Percentiles rank a stretch among this genome's conserved stretches.
Conservation (phyloP, 495 filamentous ascomycete species). For the Jackrogersella minutella region DNA sequence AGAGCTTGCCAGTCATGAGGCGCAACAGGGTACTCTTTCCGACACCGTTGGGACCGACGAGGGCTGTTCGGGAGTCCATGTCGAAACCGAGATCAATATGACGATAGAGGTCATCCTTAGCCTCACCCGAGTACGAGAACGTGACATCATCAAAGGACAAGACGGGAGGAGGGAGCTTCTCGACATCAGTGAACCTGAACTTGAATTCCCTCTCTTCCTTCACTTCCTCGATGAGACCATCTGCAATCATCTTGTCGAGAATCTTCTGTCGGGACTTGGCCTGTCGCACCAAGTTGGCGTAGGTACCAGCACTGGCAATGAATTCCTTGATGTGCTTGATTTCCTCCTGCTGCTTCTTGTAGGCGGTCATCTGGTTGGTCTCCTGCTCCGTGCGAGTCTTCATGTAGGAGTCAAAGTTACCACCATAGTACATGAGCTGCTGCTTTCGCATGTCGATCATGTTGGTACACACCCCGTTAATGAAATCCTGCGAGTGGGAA, state of each 20-base stretch:
- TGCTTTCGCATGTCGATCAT: slow-evolving; percentile 98
- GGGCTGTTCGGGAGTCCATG: slow-evolving; percentile 97
- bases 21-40: slow-evolving; percentile 98
- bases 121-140: slow-evolving; percentile 94
- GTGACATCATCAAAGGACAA: slow-evolving; percentile 96
- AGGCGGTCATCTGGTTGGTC: slow-evolving; percentile 97
- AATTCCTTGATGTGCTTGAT: slow-evolving; percentile 99
- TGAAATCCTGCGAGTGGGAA: slow-evolving; percentile 97
- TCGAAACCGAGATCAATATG: slow-evolving; percentile 98
- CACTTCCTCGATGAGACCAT: slow-evolving; percentile 95
- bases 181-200: slow-evolving; percentile 98
- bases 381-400: slow-evolving; percentile 96
- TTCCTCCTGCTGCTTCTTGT: slow-evolving; percentile 98
- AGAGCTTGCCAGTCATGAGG: slow-evolving; percentile 96
- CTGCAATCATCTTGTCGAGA: slow-evolving; percentile 99
- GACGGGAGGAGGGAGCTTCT: slow-evolving; percentile 96
- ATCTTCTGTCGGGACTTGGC: slow-evolving; percentile 99
- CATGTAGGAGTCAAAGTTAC: slow-evolving; percentile 98
- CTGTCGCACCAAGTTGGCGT: slow-evolving; percentile 98
- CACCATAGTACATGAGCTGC: slow-evolving; percentile 96
- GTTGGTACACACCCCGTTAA: slow-evolving; percentile 98
- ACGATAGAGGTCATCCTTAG: slow-evolving; percentile 92
- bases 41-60: slow-evolving; percentile 99
- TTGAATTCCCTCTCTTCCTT: slow-evolving; percentile 88
- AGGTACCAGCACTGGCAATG: slow-evolving; percentile 99